A percentile compares a stretch with the other conserved stretches of the same genome.
Conservation (phyloP, 1,284 basidiomycete species). For the Cutaneotrichosporon cutaneum region DNA sequence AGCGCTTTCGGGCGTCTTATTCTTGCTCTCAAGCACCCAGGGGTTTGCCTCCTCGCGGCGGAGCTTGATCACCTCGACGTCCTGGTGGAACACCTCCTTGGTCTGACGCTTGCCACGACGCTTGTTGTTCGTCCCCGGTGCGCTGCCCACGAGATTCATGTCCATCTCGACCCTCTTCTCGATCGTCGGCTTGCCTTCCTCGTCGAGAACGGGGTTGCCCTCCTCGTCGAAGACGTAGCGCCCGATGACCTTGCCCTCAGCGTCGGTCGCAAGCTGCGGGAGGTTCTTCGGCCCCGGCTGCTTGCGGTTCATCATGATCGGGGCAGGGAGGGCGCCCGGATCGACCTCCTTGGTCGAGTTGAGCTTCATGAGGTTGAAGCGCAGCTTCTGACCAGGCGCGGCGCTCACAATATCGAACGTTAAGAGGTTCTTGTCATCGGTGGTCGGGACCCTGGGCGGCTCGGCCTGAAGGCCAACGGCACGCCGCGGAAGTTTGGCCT, state of each 20-base stretch:
- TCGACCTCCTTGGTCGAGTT: constrained; percentile 37
- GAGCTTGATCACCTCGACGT: constrained; percentile 43
- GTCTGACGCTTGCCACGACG: constrained; percentile 31
- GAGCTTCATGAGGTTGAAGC: constrained; percentile 47
- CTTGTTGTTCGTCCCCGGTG: constrained; percentile 26
- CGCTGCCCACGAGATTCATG: constrained; percentile 39
- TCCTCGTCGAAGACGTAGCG: constrained; percentile 42
- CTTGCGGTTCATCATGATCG: constrained; percentile 46
- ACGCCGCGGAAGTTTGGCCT: neutral
- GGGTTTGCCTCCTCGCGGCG: constrained; percentile 47
- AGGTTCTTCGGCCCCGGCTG: constrained; percentile 35
- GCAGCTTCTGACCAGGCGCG: constrained; percentile 20
- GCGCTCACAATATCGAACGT: constrained; percentile 46
- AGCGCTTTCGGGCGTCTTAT: constrained; percentile 25
- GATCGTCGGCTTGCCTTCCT: constrained; percentile 39
- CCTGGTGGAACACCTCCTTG: constrained; percentile 47
- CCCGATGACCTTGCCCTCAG: constrained; percentile 41
- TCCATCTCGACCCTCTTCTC: constrained; percentile 41
- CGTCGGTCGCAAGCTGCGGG: constrained; percentile 38
- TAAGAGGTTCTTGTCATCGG: constrained; percentile 27
- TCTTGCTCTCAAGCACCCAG: constrained; percentile 45
- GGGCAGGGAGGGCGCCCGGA: constrained; percentile 33
- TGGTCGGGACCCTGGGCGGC: neutral
- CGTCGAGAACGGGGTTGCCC: constrained; percentile 42
- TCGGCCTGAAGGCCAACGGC: neutral